Conservation (phyloP, 2,329 filamentous ascomycete species). For the Neopestalotiopsis rosae region DNA sequence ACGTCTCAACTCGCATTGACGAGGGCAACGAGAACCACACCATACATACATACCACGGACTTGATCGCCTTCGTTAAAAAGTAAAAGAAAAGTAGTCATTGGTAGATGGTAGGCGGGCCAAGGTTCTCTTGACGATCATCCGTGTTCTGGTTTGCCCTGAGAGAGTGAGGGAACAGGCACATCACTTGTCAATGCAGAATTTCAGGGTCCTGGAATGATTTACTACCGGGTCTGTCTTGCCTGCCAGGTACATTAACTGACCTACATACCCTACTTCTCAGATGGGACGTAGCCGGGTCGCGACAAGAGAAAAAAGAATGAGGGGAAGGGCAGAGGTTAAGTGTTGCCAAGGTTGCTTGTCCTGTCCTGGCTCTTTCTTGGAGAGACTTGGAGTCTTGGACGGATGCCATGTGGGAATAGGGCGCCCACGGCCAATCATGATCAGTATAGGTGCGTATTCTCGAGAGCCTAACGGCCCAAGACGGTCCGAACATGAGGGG, state of each 20-base stretch:
- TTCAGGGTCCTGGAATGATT: constrained; percentile 7
- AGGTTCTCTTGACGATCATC: neutral
- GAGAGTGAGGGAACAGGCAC: neutral
- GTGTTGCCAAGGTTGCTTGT: neutral
- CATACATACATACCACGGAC: neutral
- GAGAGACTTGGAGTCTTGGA: neutral
- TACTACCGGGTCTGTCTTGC: neutral
- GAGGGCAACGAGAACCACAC: neutral
- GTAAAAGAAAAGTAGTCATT: no score
- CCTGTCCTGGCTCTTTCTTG: neutral
- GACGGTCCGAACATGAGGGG: constrained; percentile 12
- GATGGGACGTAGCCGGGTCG: no score
- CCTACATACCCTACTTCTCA: neutral
- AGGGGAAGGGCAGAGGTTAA: no score
- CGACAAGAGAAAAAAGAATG: no score
- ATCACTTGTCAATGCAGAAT: constrained; percentile 12
- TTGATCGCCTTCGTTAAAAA: neutral
- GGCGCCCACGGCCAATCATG: neutral
- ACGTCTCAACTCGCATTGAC: neutral
- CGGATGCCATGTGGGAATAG: constrained; percentile 8
- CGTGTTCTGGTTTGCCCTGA: neutral
- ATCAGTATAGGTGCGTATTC: neutral
- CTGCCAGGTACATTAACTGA: neutral
- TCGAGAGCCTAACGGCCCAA: constrained; percentile 4
- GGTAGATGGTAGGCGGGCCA: neutral